A percentile compares a stretch with the other conserved stretches of the same genome.
Conservation (phyloP, 2,329 filamentous ascomycete species). For the Gaeumannomyces sp. region DNA sequence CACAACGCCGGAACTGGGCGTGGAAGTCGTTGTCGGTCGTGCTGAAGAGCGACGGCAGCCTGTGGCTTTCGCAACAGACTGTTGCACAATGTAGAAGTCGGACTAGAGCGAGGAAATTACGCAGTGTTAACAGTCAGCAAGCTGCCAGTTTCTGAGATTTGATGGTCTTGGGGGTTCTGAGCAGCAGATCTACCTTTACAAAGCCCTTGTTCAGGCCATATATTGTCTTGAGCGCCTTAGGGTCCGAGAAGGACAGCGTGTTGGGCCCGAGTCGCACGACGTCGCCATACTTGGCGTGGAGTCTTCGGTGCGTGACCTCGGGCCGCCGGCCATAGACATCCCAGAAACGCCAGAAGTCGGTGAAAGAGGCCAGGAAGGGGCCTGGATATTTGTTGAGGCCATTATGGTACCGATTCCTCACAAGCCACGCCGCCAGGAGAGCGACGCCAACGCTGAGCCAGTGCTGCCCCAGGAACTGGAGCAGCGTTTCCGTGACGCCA, state of each 20-base stretch:
- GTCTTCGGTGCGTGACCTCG: conserved; percentile 59
- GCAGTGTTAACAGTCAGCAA: neutral
- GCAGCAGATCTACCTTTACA: conserved; percentile 61
- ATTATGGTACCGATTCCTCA: conserved; percentile 43
- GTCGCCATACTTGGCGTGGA: conserved; percentile 68
- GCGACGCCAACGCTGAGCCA: conserved; percentile 34
- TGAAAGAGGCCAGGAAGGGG: conserved; percentile 59
- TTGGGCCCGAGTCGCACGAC: conserved; percentile 73
- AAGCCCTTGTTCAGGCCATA: conserved; percentile 81
- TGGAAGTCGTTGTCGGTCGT: conserved; percentile 72
- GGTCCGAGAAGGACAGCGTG: conserved; percentile 65
- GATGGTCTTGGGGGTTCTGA: neutral
- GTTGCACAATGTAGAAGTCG: conserved; percentile 75
- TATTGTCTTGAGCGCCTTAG: conserved; percentile 66
- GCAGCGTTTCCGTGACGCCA: conserved; percentile 28
- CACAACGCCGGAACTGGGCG: conserved; percentile 64
- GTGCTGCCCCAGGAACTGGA: conserved; percentile 32
- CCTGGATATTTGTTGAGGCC: conserved; percentile 69
- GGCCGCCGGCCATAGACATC: conserved; percentile 60
- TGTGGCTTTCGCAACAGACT: conserved; percentile 61
- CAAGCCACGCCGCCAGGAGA: conserved; percentile 33
- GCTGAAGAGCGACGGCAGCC: conserved; percentile 68
- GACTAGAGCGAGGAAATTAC: conserved; percentile 41
- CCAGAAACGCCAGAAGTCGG: conserved; percentile 69
- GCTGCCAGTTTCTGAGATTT: neutral